Evolutionary conservation across 2,329 filamentous ascomycete genomes (phyloP), one percentile per base, ranked within the genome.

Genomic region (Fusarium illudens): DNA sequence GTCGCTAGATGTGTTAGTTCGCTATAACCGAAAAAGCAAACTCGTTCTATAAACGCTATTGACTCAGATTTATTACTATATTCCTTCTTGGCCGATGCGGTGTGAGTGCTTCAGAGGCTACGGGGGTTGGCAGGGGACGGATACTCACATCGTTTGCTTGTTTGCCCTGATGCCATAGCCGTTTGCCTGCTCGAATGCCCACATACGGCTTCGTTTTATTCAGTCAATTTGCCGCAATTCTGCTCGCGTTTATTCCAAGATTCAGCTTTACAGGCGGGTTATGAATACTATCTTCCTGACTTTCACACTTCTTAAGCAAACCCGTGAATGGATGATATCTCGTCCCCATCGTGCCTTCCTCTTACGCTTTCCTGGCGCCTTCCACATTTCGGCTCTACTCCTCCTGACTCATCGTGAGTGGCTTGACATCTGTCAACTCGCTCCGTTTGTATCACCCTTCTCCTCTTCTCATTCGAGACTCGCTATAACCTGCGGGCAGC

Each of bases 21-120:
- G 36, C 29, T 65, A 34, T 65, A 68, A 36, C 48, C 55, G 33
- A 19, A 65, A 49, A 58, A 22, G 49, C 39, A 67, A 62, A 46
- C 36, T 51, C 58, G 55, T 15, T 48, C 12, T 32, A 30, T 33
- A 17, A 36, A 62, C 20, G 39, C 22, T 33, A 58, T 49, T 12
- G n/a, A 53, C 33, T 25, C 30, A 42, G 10, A 10, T 17, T 20
- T 19, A 30, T 4, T 17, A 11, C 17, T 46, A 17, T 9, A 17
- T 32, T n/a, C 17, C 17, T 27, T 48, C 25, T 9, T 15, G 22
- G 13, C 13, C 15, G 22, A 11, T 27, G 15, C 8, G 17, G 37
- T 27, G 13, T 29, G 27, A 19, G 44, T 46, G 10, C 12, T 27
- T 30, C 12, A 17, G 25, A 19, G 39, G 32, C 15, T 20, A 15